phyloP scores from a whole-genome alignment of 345 rosid species.

The Ceriops decandra region DNA sequence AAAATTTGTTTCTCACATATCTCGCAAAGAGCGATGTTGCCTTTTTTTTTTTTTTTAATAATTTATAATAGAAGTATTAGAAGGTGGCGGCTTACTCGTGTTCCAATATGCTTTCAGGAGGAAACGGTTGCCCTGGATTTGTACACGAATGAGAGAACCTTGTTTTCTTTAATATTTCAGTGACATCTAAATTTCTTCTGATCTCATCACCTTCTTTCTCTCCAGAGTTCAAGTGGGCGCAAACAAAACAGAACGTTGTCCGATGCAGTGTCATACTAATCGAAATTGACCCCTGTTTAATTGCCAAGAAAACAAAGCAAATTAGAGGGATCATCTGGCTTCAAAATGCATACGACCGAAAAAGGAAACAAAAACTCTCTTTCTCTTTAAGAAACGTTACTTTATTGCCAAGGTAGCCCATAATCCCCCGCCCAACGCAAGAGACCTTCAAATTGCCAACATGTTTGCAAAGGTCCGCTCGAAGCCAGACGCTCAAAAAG shows the following conservation, averaged over 20 bases:
- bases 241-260: slow-evolving; percentile 76
- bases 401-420: slow-evolving; percentile 98
- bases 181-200: slow-evolving; percentile 74
- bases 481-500: slow-evolving; percentile 81
- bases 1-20: too few species aligned
- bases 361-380: background rate
- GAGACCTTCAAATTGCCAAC: slow-evolving; percentile 72
- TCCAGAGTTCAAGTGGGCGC: slow-evolving; percentile 87
- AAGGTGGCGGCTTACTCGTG: slow-evolving; percentile 60
- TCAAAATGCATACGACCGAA: too few species aligned
- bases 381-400: slow-evolving; percentile 24
- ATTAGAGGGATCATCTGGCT: background rate
- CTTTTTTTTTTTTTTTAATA: too few species aligned
- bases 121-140: slow-evolving; percentile 9
- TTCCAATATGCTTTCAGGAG: slow-evolving; percentile 59
- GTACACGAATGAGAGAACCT: slow-evolving; percentile 41
- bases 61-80: too few species aligned
- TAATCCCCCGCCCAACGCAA: slow-evolving; percentile 87
- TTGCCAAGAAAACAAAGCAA: background rate
- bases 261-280: slow-evolving; percentile 71
- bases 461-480: slow-evolving; percentile 52
- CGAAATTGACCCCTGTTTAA: slow-evolving; percentile 74
- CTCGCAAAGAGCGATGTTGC: too few species aligned
- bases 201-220: slow-evolving; percentile 88
- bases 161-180: slow-evolving; percentile 73